Conservation (phyloP, 2,329 filamentous ascomycete species). For the Cladophialophora immunda region DNA sequence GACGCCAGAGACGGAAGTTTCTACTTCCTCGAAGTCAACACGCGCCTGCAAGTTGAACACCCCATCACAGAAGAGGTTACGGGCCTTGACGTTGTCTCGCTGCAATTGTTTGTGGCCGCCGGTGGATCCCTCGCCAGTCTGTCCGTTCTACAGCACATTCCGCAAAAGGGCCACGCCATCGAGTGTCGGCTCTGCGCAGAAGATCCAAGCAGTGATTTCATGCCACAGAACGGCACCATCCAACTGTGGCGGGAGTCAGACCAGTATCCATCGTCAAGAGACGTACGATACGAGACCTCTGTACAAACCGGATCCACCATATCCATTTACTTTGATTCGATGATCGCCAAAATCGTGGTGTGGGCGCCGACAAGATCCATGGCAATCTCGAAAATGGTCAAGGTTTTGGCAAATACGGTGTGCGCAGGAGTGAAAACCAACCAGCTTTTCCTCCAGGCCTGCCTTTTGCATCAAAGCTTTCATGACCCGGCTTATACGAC, state of each 20-base stretch:
- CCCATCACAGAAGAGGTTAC: slow-evolving; percentile 53
- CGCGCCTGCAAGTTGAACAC: slow-evolving; percentile 61
- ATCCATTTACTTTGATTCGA: slow-evolving; percentile 58
- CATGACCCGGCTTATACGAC: slow-evolving; percentile 58
- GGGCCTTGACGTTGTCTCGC: slow-evolving; percentile 50
- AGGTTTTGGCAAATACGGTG: slow-evolving; percentile 51
- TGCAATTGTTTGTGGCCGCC: slow-evolving; percentile 50
- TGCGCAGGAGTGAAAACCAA: slow-evolving; percentile 73
- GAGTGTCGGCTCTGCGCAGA: slow-evolving; percentile 58
- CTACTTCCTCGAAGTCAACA: slow-evolving; percentile 61
- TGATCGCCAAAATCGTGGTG: slow-evolving; percentile 59
- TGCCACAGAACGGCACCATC: slow-evolving; percentile 49
- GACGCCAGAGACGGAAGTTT: slow-evolving; percentile 50
- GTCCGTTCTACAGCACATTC: slow-evolving; percentile 38
- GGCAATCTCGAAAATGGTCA: slow-evolving; percentile 49
- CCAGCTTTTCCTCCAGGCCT: slow-evolving; percentile 45
- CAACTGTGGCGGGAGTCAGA: slow-evolving; percentile 47
- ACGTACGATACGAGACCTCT: slow-evolving; percentile 55
- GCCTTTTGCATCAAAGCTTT: slow-evolving; percentile 41
- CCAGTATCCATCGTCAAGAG: slow-evolving; percentile 28
- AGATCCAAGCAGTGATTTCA: slow-evolving; percentile 50
- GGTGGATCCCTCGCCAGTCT: slow-evolving; percentile 43
- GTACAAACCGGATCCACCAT: slow-evolving; percentile 49
- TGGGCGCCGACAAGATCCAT: slow-evolving; percentile 51
- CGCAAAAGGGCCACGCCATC: slow-evolving; percentile 52